Evolutionary conservation across 2,329 filamentous ascomycete species (phyloP).

Genomic region (Fusarium odoratissimum): DNA sequence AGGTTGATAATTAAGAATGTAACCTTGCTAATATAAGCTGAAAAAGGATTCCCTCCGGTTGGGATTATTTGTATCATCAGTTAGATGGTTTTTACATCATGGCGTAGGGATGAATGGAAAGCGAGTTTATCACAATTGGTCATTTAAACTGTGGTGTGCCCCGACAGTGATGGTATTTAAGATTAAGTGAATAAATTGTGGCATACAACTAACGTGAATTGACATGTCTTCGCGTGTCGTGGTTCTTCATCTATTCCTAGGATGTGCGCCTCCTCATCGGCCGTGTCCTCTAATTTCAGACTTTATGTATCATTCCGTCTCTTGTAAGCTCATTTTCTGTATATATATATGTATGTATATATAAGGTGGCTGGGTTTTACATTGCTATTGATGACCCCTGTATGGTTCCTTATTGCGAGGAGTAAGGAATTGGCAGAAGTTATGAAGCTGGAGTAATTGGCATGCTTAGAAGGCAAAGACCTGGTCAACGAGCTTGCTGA

Average conservation of each 20-base stretch:
- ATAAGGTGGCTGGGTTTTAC: slow-evolving; percentile 6
- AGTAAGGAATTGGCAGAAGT: background rate
- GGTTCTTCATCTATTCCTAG: background rate
- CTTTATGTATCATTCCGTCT: slow-evolving; percentile 8
- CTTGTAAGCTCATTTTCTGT: slow-evolving; percentile 20
- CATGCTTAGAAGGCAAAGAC: slow-evolving; percentile 84
- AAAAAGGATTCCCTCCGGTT: slow-evolving; percentile 7
- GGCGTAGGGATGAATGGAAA: slow-evolving; percentile 33
- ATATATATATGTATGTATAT: background rate
- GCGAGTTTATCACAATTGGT: slow-evolving; percentile 31
- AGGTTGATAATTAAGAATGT: slow-evolving; percentile 26
- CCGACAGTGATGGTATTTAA: background rate
- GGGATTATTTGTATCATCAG: slow-evolving; percentile 33
- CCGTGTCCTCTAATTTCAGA: background rate
- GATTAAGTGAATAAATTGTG: slow-evolving; percentile 1
- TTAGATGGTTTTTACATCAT: slow-evolving; percentile 33
- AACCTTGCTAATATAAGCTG: slow-evolving; percentile 21
- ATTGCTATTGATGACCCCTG: slow-evolving; percentile 1
- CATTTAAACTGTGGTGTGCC: background rate
- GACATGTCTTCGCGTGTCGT: slow-evolving; percentile 12
- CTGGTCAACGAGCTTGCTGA: slow-evolving; percentile 98
- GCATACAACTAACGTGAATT: slow-evolving; percentile 18
- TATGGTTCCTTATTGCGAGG: background rate
- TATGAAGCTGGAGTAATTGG: background rate
- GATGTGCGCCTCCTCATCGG: background rate